Evolutionary conservation across 345 rosid genomes (phyloP), one percentile per base, ranked within the genome.

Genomic region (Gossypium bickii): DNA sequence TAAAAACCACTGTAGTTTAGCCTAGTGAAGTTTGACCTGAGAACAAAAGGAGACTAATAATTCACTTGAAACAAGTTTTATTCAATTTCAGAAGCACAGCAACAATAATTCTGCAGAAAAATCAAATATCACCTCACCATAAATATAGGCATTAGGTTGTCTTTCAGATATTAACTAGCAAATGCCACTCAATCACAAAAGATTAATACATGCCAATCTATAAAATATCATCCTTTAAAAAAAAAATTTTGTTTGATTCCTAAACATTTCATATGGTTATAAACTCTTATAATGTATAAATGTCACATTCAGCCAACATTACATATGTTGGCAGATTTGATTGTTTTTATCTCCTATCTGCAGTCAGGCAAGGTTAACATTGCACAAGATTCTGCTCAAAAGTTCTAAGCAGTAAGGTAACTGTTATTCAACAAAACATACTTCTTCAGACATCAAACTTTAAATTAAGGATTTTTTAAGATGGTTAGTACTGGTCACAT

Each of bases 1-100:
- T 84, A 80, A 84, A 95, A 95, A 71, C 86, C 89, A 82, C 88
- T 77, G 76, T 85, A 95, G 72, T 93, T 85, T 71, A 91, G 83
- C 74, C 99, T 87, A 58, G 86, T 86, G 80, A 90, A 90, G 84
- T 93, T 95, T 72, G 99, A 95, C 83, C 99, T 95, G 80, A 80
- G 75, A 60, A 73, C 61, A 43, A 56, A 67, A 60, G 44, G 65
- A 70, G 25, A 66, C 17, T 58, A 66, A 29, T 49, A 76, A 34
- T 63, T 41, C 62, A 57, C 10, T 7, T 27, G 22, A 27, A 74
- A 74, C 65, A 67, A 27, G 45, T 43, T 62, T 78, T 51, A 67
- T 67, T 45, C 25, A 25, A 60, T 67, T 49, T 53, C 48, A 60
- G 12, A 53, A 45, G 7, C 58, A 71, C 45, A 51, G 24, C 16